phyloP scores from a whole-genome alignment of 2,329 filamentous ascomycete genomes.

The Elsinoe necatrix region DNA sequence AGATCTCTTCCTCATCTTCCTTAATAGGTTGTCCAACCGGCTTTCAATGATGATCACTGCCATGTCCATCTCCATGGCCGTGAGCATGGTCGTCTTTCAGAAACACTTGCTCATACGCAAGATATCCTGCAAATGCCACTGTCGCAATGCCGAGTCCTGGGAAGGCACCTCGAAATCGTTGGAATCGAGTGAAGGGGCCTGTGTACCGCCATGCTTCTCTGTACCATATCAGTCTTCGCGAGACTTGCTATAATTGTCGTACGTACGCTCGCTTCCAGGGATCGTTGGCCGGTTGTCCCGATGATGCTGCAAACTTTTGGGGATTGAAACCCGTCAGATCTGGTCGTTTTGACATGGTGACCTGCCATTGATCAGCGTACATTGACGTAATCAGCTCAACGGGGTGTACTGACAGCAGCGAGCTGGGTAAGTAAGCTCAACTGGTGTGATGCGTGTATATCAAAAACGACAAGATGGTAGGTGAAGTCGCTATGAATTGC shows the following conservation, averaged over 20 bases:
- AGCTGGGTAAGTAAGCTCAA: not conserved
- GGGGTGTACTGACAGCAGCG: not conserved
- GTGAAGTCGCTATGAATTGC: slow-evolving; percentile 7
- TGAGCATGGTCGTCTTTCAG: slow-evolving; percentile 53
- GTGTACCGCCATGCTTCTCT: slow-evolving; percentile 95
- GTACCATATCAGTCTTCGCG: slow-evolving; percentile 17
- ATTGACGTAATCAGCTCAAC: not conserved
- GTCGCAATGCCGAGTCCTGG: slow-evolving; percentile 88
- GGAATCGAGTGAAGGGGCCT: slow-evolving; percentile 77
- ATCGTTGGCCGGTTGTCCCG: slow-evolving; percentile 53
- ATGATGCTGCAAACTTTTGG: slow-evolving; percentile 65
- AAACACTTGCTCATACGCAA: slow-evolving; percentile 82
- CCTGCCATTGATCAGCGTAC: slow-evolving; percentile 19
- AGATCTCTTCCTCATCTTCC: too few species aligned
- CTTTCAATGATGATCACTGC: slow-evolving; percentile 20
- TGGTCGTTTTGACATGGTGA: slow-evolving; percentile 46
- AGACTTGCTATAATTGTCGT: not conserved
- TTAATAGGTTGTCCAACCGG: not conserved
- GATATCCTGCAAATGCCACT: slow-evolving; percentile 84
- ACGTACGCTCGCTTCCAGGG: slow-evolving; percentile 56
- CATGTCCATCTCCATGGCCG: slow-evolving; percentile 18
- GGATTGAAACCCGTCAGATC: slow-evolving; percentile 92
- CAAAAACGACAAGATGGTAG: not conserved
- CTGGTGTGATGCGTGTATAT: not conserved
- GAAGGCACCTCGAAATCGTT: slow-evolving; percentile 79